Evolutionary conservation across 495 filamentous ascomycete species (phyloP).

Genomic region (Halenospora varia): DNA sequence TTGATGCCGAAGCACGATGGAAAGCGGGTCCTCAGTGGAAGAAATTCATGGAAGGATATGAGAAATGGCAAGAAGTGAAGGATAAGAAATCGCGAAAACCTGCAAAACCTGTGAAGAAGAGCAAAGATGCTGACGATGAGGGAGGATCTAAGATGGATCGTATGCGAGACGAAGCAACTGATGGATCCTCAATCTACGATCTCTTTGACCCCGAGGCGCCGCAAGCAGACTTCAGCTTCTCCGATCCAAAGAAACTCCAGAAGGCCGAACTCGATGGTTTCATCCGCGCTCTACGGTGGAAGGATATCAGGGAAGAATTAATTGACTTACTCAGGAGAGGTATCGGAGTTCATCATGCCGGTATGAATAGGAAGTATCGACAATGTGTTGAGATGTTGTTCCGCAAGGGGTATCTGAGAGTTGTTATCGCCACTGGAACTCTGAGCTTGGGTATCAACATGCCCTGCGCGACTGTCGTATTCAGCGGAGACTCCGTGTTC

Average conservation of each 20-base stretch:
- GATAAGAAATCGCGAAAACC: constrained; percentile 31
- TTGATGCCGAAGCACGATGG: constrained; percentile 49
- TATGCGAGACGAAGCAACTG: constrained; percentile 45
- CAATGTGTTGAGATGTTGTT: constrained; percentile 70
- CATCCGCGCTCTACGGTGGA: constrained; percentile 37
- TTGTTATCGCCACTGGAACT: constrained; percentile 76
- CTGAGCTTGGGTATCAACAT: constrained; percentile 78
- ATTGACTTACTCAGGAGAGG: constrained; percentile 56
- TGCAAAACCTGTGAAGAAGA: constrained; percentile 27
- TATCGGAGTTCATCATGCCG: constrained; percentile 72
- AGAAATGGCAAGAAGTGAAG: constrained; percentile 46
- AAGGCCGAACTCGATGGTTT: constrained; percentile 48
- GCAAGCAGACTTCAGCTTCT: constrained; percentile 59
- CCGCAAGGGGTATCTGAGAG: constrained; percentile 64
- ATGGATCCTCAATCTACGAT: constrained; percentile 50
- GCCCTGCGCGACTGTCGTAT: constrained; percentile 80
- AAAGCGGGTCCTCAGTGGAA: constrained; percentile 59
- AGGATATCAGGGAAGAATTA: constrained; percentile 42
- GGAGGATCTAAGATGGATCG: constrained; percentile 47
- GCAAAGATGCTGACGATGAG: constrained; percentile 39
- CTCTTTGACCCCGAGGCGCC: constrained; percentile 63
- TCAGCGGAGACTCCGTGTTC: constrained; percentile 66
- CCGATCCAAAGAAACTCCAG: constrained; percentile 50
- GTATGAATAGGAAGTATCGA: constrained; percentile 73
- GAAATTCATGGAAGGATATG: constrained; percentile 49